A percentile compares a stretch with the other conserved stretches of the same genome.
phyloP scores from a whole-genome alignment of 768 basidiomycete genomes.

The Scleroderma citrinum region DNA sequence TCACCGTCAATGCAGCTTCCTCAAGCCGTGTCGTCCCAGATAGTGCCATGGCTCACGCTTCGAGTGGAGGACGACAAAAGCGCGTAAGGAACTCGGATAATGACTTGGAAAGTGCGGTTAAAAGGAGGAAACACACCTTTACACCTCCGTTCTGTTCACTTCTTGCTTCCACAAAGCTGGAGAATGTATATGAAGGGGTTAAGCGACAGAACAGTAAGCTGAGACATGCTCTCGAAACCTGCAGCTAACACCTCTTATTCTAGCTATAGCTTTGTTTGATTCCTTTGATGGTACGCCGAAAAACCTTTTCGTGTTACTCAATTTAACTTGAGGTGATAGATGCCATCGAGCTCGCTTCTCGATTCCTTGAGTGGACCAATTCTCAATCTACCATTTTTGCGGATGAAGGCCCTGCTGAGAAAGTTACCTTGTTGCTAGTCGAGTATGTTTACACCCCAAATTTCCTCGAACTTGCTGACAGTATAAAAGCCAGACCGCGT shows the following conservation, averaged over 20 bases:
- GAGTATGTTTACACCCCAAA: slow-evolving; percentile 9
- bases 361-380: slow-evolving; percentile 15
- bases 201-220: slow-evolving; percentile 19
- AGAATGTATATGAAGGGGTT: slow-evolving; percentile 13
- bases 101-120: neutral
- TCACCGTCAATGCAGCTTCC: slow-evolving; percentile 12
- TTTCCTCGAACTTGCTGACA: neutral
- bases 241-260: slow-evolving; percentile 1
- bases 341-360: slow-evolving; percentile 11
- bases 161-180: neutral
- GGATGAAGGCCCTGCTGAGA: slow-evolving; percentile 1
- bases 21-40: slow-evolving; percentile 7
- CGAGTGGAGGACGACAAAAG: slow-evolving; percentile 8
- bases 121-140: neutral
- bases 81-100: slow-evolving; percentile 6
- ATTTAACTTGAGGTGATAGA: slow-evolving; percentile 10
- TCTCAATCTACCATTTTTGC: neutral
- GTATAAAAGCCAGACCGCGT: neutral
- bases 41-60: slow-evolving; percentile 6
- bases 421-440: slow-evolving; percentile 15
- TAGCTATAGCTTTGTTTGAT: slow-evolving; percentile 17
- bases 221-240: neutral
- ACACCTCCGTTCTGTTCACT: neutral
- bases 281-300: slow-evolving; percentile 13
- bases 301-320: neutral